Percentiles rank a stretch among this genome's conserved stretches.
Evolutionary conservation across 1,284 basidiomycete species (phyloP).

Genomic region (Trametes versicolor): DNA sequence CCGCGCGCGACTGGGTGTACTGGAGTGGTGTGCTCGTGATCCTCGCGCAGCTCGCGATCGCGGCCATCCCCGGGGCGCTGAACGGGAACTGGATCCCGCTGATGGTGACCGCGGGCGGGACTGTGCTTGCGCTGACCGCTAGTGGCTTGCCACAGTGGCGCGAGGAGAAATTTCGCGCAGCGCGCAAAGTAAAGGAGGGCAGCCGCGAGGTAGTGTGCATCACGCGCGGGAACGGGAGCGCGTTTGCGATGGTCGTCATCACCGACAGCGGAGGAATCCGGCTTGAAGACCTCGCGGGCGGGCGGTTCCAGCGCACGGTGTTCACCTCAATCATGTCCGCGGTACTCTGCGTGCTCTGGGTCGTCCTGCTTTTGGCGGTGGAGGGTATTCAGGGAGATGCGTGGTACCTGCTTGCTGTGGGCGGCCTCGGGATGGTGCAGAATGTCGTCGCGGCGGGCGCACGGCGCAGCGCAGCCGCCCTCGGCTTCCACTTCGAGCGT

Average conservation of each 20-base stretch:
- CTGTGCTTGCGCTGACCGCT: slow-evolving; percentile 36
- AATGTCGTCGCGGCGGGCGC: slow-evolving; percentile 38
- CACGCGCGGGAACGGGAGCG: slow-evolving; percentile 45
- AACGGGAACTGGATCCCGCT: slow-evolving; percentile 43
- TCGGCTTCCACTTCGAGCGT: slow-evolving; percentile 34
- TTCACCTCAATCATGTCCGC: slow-evolving; percentile 28
- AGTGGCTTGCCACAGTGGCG: slow-evolving; percentile 46
- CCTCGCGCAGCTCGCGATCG: slow-evolving; percentile 41
- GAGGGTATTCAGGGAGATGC: slow-evolving; percentile 32
- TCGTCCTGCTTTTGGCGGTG: slow-evolving; percentile 36
- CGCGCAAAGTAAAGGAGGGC: slow-evolving; percentile 31
- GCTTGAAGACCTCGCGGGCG: slow-evolving; percentile 44
- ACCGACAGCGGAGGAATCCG: slow-evolving; percentile 39
- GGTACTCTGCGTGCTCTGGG: slow-evolving; percentile 32
- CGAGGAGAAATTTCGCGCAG: slow-evolving; percentile 43
- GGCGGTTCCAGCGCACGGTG: slow-evolving; percentile 24
- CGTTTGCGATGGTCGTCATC: slow-evolving; percentile 45
- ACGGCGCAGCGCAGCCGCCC: slow-evolving; percentile 30
- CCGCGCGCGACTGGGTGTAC: slow-evolving; percentile 44
- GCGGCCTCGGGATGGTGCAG: slow-evolving; percentile 38
- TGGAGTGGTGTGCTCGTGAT: slow-evolving; percentile 40
- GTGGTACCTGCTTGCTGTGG: slow-evolving; percentile 38
- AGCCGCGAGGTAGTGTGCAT: slow-evolving; percentile 41
- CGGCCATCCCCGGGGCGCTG: slow-evolving; percentile 40
- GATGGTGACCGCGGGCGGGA: slow-evolving; percentile 42